Conservation (phyloP, 306 rosid species). For the Inga oerstediana region DNA sequence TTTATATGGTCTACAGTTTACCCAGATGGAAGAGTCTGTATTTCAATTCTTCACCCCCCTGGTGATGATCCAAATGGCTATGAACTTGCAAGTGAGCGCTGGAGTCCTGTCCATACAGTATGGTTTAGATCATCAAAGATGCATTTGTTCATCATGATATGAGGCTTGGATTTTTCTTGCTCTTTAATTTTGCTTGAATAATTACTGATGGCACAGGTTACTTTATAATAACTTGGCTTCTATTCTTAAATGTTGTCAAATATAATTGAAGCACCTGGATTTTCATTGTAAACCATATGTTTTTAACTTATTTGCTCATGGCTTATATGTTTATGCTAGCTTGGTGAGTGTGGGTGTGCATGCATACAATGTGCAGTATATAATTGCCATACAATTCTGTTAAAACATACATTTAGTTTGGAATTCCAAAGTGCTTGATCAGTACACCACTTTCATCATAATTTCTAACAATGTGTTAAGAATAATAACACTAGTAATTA, state of each 20-base stretch:
- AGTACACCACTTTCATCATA: not conserved
- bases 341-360: not conserved
- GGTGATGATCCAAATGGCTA: constrained; percentile 67
- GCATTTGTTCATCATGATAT: not conserved
- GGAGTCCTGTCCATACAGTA: constrained; percentile 65
- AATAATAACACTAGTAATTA: not conserved
- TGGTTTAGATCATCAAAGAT: constrained; percentile 10
- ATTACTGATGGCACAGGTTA: not conserved
- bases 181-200: constrained; percentile 8
- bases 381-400: not conserved
- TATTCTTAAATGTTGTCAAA: not conserved
- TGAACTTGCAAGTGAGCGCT: constrained; percentile 59
- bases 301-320: not conserved
- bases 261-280: not conserved
- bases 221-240: not conserved
- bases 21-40: constrained; percentile 55
- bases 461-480: not conserved
- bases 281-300: not conserved
- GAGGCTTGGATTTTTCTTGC: not conserved
- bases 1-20: constrained; percentile 41
- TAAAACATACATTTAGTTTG: not conserved
- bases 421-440: not conserved
- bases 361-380: not conserved
- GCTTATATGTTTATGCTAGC: not conserved
- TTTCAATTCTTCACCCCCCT: constrained; percentile 66